These are phyloP conservation scores for Capsicum pubescens DNA, from an alignment of 257 asterid genomes.

Conservation along the genomic window DNA sequence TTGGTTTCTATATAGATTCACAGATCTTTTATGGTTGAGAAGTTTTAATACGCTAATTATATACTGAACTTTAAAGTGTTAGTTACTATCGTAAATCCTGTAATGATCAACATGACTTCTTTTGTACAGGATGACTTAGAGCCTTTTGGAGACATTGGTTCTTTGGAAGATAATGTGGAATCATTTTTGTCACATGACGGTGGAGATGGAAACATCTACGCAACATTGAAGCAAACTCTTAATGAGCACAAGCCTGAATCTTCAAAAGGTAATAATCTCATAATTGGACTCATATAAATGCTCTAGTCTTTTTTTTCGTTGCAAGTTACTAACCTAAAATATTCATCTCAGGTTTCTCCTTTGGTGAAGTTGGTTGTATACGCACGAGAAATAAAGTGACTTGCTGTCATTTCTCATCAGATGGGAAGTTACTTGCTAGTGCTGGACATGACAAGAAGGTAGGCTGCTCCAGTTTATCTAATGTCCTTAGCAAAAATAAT, in stretches of 20 bases:
- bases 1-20: constrained; percentile 13
- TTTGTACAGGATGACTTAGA: constrained; percentile 92
- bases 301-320: background rate
- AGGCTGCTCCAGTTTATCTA: constrained; percentile 10
- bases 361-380: constrained; percentile 79
- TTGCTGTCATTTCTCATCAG: constrained; percentile 82
- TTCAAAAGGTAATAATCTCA: constrained; percentile 22
- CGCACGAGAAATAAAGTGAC: constrained; percentile 76
- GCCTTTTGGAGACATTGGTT: constrained; percentile 89
- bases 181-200: constrained; percentile 92
- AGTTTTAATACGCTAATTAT: constrained; percentile 25
- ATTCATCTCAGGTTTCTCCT: constrained; percentile 41
- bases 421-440: constrained; percentile 82
- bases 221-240: constrained; percentile 43
- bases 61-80: constrained; percentile 30
- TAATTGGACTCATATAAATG: background rate
- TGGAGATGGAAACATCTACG: constrained; percentile 38
- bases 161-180: constrained; percentile 88
- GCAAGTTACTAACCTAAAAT: background rate
- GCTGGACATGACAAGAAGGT: constrained; percentile 89
- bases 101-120: constrained; percentile 68
- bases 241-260: constrained; percentile 46
- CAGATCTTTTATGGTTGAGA: constrained; percentile 1
- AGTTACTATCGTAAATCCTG: constrained; percentile 51
- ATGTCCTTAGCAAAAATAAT: constrained; percentile 1